Evolutionary conservation across 2,329 filamentous ascomycete genomes (phyloP), one percentile per base, ranked within the genome.

Genomic region (Coniochaeta prunicola): DNA sequence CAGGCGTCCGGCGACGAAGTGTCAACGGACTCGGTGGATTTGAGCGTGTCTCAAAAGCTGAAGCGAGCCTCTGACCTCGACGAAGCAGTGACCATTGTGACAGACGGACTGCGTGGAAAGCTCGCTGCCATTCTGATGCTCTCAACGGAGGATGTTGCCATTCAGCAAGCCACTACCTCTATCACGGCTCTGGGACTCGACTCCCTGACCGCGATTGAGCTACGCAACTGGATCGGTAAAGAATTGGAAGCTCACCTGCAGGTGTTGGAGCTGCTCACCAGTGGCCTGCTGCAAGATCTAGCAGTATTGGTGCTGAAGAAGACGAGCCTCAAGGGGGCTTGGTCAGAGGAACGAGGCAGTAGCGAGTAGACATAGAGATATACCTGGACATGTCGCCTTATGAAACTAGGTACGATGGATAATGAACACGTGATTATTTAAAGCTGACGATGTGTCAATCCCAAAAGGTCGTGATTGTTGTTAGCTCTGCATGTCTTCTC

Each of bases 161-260:
- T 38, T n/a, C 36, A 38, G 36, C 36, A 38, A n/a, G 62, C 63
- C 21, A 61, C 62, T 26, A 61, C 63, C 7, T 62, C 63, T 28
- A 67, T 70, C 34, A 67, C 67, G 6, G 63, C 63, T 34, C 68
- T 67, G 42, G 66, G 65, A 1, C 58, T 70, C n/a, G 68, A 70
- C 42, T 67, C 65, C 50, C 57, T 70, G 57, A 67, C 64, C n/a
- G 67, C 68, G 8, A 69, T 70, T 15, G 68, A 70, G 63, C 38
- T 70, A 26, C 60, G 67, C 13, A 70, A 70, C 57, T 70, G 66
- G 66, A 67, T 66, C 31, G 62, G 65, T 26, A 65, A 65, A 58
- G 66, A 68, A 61, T 53, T 67, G 19, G 58, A 62, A 9, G 64
- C 63, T 15, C 64, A 65, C 31, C 40, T 68, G 59, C 64, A 68